Evolutionary conservation across 2,329 filamentous ascomycete species (phyloP).

Genomic region (Daldinia eschscholtzii): DNA sequence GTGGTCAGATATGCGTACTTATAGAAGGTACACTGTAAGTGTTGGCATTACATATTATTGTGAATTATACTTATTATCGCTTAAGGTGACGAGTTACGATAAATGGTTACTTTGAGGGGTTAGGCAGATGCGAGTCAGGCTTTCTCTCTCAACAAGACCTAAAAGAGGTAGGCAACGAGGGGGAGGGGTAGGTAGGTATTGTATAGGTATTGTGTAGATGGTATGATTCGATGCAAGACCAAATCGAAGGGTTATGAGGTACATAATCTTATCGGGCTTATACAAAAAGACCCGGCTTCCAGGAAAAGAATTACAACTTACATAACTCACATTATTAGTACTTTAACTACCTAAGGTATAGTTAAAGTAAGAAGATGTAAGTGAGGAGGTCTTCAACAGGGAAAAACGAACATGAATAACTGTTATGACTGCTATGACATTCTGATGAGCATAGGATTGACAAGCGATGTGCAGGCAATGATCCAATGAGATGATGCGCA

Average conservation of each 20-base stretch:
- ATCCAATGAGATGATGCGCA: conserved; percentile 38
- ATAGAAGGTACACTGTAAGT: conserved; percentile 1
- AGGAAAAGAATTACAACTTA: not conserved
- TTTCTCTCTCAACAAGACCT: conserved; percentile 12
- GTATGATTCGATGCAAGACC: not conserved
- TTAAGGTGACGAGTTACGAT: conserved; percentile 10
- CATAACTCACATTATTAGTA: not conserved
- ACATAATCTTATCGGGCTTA: not conserved
- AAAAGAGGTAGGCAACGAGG: conserved; percentile 1
- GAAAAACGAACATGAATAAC: not conserved
- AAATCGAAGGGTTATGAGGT: not conserved
- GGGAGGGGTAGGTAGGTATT: conserved; percentile 7
- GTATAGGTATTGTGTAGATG: not conserved
- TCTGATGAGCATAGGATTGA: conserved; percentile 31
- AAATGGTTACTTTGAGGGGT: conserved; percentile 7
- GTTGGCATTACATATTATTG: conserved; percentile 20
- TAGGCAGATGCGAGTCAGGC: conserved; percentile 39
- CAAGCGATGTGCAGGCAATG: conserved; percentile 22
- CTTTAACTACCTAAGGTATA: not conserved
- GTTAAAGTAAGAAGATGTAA: not conserved
- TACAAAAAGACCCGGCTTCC: not conserved
- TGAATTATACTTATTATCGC: conserved; percentile 10
- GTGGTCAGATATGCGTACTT: conserved; percentile 34
- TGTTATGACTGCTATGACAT: conserved; percentile 29
- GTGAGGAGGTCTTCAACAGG: not conserved